These are phyloP conservation scores for Neoascochyta sp. DNA, from an alignment of 2,329 filamentous ascomycete species.

Conservation along the genomic window DNA sequence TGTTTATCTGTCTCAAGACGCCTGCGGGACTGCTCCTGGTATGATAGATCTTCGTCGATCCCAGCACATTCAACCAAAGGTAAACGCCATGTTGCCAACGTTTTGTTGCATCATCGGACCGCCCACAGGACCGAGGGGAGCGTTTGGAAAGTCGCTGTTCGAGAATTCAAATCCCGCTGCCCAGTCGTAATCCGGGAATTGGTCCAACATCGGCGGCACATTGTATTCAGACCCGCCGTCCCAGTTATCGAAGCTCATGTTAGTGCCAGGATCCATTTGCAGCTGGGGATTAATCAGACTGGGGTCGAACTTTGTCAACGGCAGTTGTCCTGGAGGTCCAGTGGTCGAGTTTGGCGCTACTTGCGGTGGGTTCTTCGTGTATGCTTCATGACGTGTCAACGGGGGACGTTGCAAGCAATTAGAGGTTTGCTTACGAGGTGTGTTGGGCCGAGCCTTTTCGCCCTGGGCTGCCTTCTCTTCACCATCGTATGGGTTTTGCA, in stretches of 20 bases:
- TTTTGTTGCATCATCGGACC: constrained; percentile 19
- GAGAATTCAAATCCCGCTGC: constrained; percentile 36
- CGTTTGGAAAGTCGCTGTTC: constrained; percentile 25
- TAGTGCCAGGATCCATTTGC: constrained; percentile 14
- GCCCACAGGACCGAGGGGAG: constrained; percentile 15
- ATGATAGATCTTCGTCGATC: too few relatives aligned
- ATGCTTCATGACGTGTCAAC: constrained; percentile 16
- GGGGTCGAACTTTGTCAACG: constrained; percentile 26
- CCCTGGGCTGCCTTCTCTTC: constrained; percentile 24
- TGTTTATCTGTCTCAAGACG: too few relatives aligned
- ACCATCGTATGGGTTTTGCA: constrained; percentile 36
- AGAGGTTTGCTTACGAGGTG: constrained; percentile 24
- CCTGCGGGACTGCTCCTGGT: too few relatives aligned
- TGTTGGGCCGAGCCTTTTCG: constrained; percentile 20
- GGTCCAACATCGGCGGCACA: constrained; percentile 30
- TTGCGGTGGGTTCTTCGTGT: constrained; percentile 11
- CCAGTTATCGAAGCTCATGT: constrained; percentile 27
- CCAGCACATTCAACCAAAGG: constrained; percentile 28
- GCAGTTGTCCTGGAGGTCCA: constrained; percentile 9
- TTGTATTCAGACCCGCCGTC: constrained; percentile 26
- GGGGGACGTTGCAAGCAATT: background rate
- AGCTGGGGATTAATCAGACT: constrained; percentile 20
- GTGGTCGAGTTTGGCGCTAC: constrained; percentile 12
- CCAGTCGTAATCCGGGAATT: constrained; percentile 40
- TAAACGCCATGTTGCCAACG: constrained; percentile 23